These are phyloP conservation scores for Echinochloa phyllopogon DNA, from an alignment of 176 grass and related monocot species.

Conservation along the genomic window DNA sequence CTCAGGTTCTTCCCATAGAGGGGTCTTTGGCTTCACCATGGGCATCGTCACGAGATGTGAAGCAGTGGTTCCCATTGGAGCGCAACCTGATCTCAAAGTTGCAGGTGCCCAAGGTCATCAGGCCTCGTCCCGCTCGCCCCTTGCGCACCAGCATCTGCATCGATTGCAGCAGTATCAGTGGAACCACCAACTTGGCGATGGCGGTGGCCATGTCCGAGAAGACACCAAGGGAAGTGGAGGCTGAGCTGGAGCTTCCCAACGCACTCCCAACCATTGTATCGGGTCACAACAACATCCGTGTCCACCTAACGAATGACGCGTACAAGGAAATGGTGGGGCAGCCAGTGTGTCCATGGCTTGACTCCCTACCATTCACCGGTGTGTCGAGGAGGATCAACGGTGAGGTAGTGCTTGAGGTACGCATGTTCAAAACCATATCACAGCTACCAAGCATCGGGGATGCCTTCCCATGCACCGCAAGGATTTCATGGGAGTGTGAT, in stretches of 20 bases:
- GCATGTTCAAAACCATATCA: background rate
- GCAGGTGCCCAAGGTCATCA: conserved; percentile 13
- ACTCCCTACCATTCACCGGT: background rate
- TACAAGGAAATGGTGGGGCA: conserved; percentile 19
- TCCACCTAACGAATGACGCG: conserved; percentile 18
- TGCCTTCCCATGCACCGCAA: conserved; percentile 34
- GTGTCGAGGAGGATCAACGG: conserved; percentile 5
- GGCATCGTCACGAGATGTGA: too few species aligned
- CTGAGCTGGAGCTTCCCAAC: conserved; percentile 10
- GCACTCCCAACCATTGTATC: conserved; percentile 3
- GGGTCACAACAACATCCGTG: background rate
- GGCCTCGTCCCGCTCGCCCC: background rate
- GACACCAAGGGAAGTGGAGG: conserved; percentile 5
- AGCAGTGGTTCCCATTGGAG: background rate
- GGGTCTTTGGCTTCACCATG: too few species aligned
- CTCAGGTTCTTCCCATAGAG: background rate
- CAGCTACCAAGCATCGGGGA: background rate
- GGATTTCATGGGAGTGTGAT: conserved; percentile 36
- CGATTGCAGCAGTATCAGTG: conserved; percentile 8
- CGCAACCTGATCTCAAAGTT: background rate
- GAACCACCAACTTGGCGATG: background rate
- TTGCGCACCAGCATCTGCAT: conserved; percentile 33
- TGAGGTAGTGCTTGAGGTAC: background rate
- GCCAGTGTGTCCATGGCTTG: conserved; percentile 38
- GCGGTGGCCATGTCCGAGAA: background rate